Conservation (phyloP, 768 basidiomycete species). For the Nidula microcarpa region DNA sequence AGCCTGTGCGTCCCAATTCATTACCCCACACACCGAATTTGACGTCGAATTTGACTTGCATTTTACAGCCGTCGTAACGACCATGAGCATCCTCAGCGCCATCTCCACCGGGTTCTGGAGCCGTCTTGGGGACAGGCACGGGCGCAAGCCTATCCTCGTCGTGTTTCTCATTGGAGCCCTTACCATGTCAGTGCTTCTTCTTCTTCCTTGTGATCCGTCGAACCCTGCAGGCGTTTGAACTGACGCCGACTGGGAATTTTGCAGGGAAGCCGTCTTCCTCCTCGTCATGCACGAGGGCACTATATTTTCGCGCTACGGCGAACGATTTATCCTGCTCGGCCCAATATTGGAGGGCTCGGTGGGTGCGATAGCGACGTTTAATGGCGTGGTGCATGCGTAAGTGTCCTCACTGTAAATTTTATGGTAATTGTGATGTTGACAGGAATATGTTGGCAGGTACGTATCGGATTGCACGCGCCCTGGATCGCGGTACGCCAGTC, state of each 20-base stretch:
- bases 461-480: constrained; percentile 49
- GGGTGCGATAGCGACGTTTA: constrained; percentile 65
- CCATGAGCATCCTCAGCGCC: constrained; percentile 76
- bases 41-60: not conserved
- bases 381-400: constrained; percentile 69
- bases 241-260: constrained; percentile 6
- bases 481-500: constrained; percentile 36
- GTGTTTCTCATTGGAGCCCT: constrained; percentile 67
- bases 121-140: constrained; percentile 68
- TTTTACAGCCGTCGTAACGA: constrained; percentile 58
- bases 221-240: not conserved
- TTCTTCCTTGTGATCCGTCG: not conserved
- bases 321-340: constrained; percentile 72
- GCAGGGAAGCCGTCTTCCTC: constrained; percentile 75
- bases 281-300: constrained; percentile 66
- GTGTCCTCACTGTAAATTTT: too few species aligned
- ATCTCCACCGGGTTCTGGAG: constrained; percentile 89
- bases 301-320: constrained; percentile 49
- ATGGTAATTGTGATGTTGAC: not conserved
- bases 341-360: constrained; percentile 78
- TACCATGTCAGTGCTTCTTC: constrained; percentile 52
- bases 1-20: constrained; percentile 37
- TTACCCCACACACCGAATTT: too few species aligned
- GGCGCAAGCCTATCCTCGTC: constrained; percentile 72
- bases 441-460: constrained; percentile 31